Base-by-base conservation (phyloP, 179 eudicot genomes). In the Spergularia azorica region DNA sequence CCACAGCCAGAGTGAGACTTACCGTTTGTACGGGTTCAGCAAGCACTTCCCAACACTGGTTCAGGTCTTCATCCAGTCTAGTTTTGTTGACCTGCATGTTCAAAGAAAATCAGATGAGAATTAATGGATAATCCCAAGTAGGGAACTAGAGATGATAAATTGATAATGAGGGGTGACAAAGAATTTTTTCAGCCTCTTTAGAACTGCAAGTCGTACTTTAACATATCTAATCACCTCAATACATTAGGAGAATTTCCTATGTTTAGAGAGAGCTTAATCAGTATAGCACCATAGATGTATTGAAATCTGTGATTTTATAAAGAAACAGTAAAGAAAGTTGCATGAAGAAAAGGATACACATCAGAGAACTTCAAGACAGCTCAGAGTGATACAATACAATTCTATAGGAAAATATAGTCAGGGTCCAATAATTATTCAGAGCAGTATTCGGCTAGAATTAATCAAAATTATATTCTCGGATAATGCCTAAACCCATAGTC, bases 1-100 rank as follows among this genome's bases (percentile, higher is more conserved):
- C 2, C 32, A 26, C 32, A 26, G 61, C 18, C 32, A 68, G 50
- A 70, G 21, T 46, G 59, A 57, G 46, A 85, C 96, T 63, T 89
- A 95, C 98, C n/a, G 97, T 95, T 81, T 95, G 98, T 77, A 95
- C 85, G 62, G 98, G 97, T 83, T 95, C 98, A 21, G 98, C 98
- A 73, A 95, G 97, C 79, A 95, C 97, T 89, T 93, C 98, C 98
- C 98, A 95, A n/a, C 90, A 78, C 26, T 86, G 79, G 79, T 95
- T 74, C 89, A 95, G 85, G 87, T 93, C 99, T 79, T 90, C 87
- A 71, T 41, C 80, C 88, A 95, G 81, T 51, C 84, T 83, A 69
- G 91, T 84, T 86, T 87, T 90, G 83, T 95, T 93, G 70, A 95
- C 98, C 98, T 95, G 87, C 41, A 61, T 43, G 13, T 64, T 61